Evolutionary conservation across 2,329 filamentous ascomycete genomes (phyloP), one percentile per base, ranked within the genome.

Genomic region (Ascochyta fabae): DNA sequence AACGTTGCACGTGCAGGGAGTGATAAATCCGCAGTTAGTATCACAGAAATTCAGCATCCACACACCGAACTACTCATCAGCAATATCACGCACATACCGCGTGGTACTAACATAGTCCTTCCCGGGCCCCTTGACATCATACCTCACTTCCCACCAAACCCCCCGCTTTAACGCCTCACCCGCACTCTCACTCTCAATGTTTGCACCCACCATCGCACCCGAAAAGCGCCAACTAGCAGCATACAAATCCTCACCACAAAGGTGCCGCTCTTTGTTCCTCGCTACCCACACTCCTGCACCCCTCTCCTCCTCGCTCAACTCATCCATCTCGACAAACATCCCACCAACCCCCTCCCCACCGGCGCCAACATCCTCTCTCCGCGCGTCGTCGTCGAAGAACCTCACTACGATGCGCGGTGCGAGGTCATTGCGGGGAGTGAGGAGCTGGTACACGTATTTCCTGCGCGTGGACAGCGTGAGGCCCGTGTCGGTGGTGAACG

Each of bases 181-280:
- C 6, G 1, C 27, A 29, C 7, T 19, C 19, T 19, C 19, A 19
- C 19, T 19, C 19, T 19, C 19, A 19, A 19, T 19, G 19, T 19
- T 19, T 19, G 19, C 19, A 19, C 26, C 42, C 24, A 34, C 27
- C 64, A 71, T 62, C 6, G 53, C 61, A 62, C 87, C 84, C 2
- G 72, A 72, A 73, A 93, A 93, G 56, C 83, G 79, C 75, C 92
- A 92, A 48, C 81, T 77, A 40, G 90, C 87, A 52, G 88, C 79
- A 69, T 93, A 93, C 67, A 86, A 83, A 67, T 94, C 90, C 47
- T 87, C 81, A 4, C 86, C 82, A 72, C 90, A 93, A 2, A 92
- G 73, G 73, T 94, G 90, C 13, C 83, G 84, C 2, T 86, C 86
- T 60, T 80, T 84, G 0, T 88, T 89, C 43, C 75, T 72, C 2